Evolutionary conservation across 306 rosid genomes (phyloP).

Genomic region (Morella rubra): DNA sequence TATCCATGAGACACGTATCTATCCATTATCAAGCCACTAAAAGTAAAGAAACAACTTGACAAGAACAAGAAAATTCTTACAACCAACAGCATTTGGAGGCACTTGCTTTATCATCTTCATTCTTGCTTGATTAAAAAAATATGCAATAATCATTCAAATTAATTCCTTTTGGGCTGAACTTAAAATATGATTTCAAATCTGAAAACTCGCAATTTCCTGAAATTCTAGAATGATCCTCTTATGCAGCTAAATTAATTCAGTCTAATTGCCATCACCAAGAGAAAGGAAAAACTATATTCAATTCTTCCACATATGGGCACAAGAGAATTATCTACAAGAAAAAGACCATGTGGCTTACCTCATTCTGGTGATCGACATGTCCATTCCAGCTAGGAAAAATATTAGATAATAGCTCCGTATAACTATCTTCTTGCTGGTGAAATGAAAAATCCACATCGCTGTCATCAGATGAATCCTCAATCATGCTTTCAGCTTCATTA

Average conservation of each 20-base stretch:
- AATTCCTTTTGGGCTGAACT: neutral
- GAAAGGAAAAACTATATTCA: no score
- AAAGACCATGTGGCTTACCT: slow-evolving; percentile 45
- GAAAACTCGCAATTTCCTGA: neutral
- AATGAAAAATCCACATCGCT: slow-evolving; percentile 48
- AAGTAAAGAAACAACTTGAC: no score
- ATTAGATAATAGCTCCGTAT: slow-evolving; percentile 32
- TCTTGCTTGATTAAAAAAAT: neutral
- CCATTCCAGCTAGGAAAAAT: slow-evolving; percentile 39
- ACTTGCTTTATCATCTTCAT: no score
- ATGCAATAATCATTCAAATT: slow-evolving; percentile 2
- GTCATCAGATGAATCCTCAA: slow-evolving; percentile 66
- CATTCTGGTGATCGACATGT: slow-evolving; percentile 43
- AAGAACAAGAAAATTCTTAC: no score
- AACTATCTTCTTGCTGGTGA: slow-evolving; percentile 42
- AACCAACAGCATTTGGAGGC: no score
- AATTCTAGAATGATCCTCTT: no score
- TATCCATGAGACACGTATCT: neutral
- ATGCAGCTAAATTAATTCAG: no score
- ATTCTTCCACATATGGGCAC: neutral
- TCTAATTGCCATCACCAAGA: neutral
- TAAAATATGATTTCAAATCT: no score
- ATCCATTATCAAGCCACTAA: neutral
- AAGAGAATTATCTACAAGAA: slow-evolving; percentile 11
- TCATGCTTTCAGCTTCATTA: slow-evolving; percentile 52